These are phyloP conservation scores for Wickerhamiella brachini DNA, from an alignment of 805 yeast species.

Conservation along the genomic window DNA sequence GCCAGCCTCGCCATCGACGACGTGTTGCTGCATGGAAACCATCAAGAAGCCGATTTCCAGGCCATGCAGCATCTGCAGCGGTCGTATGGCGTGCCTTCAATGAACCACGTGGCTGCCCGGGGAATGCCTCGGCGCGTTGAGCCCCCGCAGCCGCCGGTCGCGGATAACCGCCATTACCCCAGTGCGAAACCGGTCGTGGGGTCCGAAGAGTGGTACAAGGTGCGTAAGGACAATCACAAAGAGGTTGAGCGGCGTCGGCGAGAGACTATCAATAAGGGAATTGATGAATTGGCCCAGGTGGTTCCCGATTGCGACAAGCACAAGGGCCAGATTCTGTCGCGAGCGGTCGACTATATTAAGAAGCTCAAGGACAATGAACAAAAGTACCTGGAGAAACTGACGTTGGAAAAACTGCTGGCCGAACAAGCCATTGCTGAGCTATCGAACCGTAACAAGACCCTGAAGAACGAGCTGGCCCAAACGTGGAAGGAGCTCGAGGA, in stretches of 20 bases:
- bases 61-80: slow-evolving; percentile 6
- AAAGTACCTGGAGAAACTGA: slow-evolving; percentile 86
- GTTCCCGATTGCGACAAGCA: slow-evolving; percentile 31
- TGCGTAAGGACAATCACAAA: slow-evolving; percentile 77
- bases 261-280: slow-evolving; percentile 26
- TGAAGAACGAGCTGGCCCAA: slow-evolving; percentile 75
- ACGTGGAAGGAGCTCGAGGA: slow-evolving; percentile 86
- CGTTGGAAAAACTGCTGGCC: slow-evolving; percentile 78
- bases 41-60: slow-evolving; percentile 4
- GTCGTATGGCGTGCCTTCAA: background rate
- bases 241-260: slow-evolving; percentile 23
- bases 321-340: slow-evolving; percentile 76
- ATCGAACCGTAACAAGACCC: slow-evolving; percentile 70
- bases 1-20: slow-evolving; percentile 1
- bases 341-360: slow-evolving; percentile 83
- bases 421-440: slow-evolving; percentile 86
- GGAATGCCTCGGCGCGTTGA: background rate
- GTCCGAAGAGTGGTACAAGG: slow-evolving; percentile 70
- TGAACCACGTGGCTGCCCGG: background rate
- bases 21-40: slow-evolving; percentile 3
- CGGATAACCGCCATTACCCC: background rate
- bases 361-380: slow-evolving; percentile 82
- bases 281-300: slow-evolving; percentile 34
- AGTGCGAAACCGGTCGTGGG: slow-evolving; percentile 48
- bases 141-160: background rate